Percentiles rank a stretch among this genome's conserved stretches.
Evolutionary conservation across 208 protist species (phyloP).

Genomic region (Angomonas ambiguus): DNA sequence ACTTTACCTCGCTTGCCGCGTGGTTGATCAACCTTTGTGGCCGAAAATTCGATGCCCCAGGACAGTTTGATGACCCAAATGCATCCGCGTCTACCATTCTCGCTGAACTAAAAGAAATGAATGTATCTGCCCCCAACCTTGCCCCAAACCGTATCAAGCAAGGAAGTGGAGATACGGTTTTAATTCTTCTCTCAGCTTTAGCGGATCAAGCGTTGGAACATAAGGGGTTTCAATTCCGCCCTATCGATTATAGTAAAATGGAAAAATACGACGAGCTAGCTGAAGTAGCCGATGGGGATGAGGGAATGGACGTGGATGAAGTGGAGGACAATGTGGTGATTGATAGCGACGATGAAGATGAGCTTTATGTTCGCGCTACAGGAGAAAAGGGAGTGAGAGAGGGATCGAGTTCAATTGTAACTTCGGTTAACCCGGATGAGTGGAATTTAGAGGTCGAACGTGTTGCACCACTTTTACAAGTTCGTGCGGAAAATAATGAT

Average conservation of each 20-base stretch:
- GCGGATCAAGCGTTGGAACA: constrained; percentile 65
- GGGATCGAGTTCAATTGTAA: constrained; percentile 32
- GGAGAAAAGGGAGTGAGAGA: constrained; percentile 36
- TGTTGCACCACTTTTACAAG: constrained; percentile 76
- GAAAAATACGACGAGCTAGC: constrained; percentile 80
- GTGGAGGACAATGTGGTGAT: constrained; percentile 84
- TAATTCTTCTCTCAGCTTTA: constrained; percentile 65
- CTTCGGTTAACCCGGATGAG: constrained; percentile 78
- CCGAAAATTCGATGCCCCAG: constrained; percentile 62
- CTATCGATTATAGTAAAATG: constrained; percentile 72
- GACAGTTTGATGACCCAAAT: constrained; percentile 90
- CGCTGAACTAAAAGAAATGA: constrained; percentile 67
- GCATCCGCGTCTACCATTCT: constrained; percentile 82
- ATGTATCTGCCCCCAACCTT: constrained; percentile 64
- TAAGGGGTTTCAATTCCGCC: constrained; percentile 48
- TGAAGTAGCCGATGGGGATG: constrained; percentile 64
- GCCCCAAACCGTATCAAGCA: constrained; percentile 81
- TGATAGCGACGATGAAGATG: constrained; percentile 86
- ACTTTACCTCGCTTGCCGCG: constrained; percentile 84
- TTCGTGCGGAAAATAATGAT: constrained; percentile 47
- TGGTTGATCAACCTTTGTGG: constrained; percentile 86
- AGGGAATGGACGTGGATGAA: constrained; percentile 51
- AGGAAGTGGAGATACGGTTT: constrained; percentile 78
- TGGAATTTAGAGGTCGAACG: constrained; percentile 89
- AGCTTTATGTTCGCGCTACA: constrained; percentile 59